Base-by-base conservation (phyloP, 306 rosid species). In the Quercus rubra region DNA sequence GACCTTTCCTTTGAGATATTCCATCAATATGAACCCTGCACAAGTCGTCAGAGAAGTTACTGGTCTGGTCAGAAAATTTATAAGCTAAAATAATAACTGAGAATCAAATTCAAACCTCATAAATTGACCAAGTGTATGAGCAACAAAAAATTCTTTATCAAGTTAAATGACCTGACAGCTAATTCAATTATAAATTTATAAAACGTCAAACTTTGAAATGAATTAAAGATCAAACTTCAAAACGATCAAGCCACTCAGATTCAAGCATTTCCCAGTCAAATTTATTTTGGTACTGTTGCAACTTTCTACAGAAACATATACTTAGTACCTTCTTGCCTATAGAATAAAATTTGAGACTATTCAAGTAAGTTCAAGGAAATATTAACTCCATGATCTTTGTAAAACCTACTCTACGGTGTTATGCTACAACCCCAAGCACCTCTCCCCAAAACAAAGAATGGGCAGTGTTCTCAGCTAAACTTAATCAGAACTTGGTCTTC, bases 1-100 rank as follows among this genome's bases (percentile, higher is more conserved):
- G n/a, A 88, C 52, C 79, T 90, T 74, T 49, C 68, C 77, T 79
- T 85, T 91, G 80, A 89, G 75, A 78, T 81, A 77, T 77, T 90
- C 91, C 90, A 94, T 92, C 87, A 87, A 78, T 82, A 88, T 77
- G 73, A 92, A 55, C 38, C 84, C 94, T 92, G 89, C 80, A 81
- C 51, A 72, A 58, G 77, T 54, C 59, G 19, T 33, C 61, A 28
- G 27, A 61, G 14, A 64, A 52, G 15, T 18, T 57, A 51, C 18
- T 57, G 17, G 57, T 81, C 18, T 57, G 17, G 62, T 79, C 51
- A 80, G 77, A 69, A 69, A 83, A 68, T 20, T 62, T 35, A 11
- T 27, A 1, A 63, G 41, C 59, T 25, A 21, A 61, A 52, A 66
- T 3, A 67, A 38, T 55, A n/a, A 25, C 27, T 19, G 27, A 67